phyloP scores from a whole-genome alignment of 139 green algal species.

The Micractinium conductrix region DNA sequence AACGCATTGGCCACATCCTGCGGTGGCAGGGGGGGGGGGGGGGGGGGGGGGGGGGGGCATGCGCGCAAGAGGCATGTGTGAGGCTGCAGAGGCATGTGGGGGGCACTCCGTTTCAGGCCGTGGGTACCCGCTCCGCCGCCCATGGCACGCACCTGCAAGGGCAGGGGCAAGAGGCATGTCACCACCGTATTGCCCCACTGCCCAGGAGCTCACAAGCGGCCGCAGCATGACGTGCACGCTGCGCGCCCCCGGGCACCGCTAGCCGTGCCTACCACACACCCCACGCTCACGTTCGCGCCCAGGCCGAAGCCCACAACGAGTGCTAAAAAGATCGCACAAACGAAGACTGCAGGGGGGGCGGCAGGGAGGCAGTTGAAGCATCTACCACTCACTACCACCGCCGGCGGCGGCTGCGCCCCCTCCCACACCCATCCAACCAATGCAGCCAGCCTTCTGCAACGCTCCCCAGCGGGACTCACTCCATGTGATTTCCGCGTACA shows the following conservation, averaged over 20 bases:
- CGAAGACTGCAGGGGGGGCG: not conserved
- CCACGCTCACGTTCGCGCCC: slow-evolving; percentile 3
- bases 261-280: not conserved
- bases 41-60: too few relatives aligned
- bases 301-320: not conserved
- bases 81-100: too few relatives aligned
- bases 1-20: slow-evolving; percentile 52
- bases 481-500: not conserved
- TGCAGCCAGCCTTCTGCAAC: not conserved
- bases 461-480: not conserved
- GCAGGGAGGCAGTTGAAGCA: not conserved
- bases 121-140: too few relatives aligned
- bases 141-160: too few relatives aligned
- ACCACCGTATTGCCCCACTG: too few relatives aligned
- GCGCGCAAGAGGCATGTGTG: too few relatives aligned
- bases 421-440: not conserved
- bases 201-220: too few relatives aligned
- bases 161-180: too few relatives aligned
- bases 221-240: too few relatives aligned
- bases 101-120: too few relatives aligned
- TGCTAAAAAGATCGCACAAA: not conserved
- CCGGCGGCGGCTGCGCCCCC: too few relatives aligned
- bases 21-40: not conserved
- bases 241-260: too few relatives aligned
- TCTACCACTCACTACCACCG: not conserved